Conservation (phyloP, 2,329 filamentous ascomycete genomes). For the Fusarium buharicum region DNA sequence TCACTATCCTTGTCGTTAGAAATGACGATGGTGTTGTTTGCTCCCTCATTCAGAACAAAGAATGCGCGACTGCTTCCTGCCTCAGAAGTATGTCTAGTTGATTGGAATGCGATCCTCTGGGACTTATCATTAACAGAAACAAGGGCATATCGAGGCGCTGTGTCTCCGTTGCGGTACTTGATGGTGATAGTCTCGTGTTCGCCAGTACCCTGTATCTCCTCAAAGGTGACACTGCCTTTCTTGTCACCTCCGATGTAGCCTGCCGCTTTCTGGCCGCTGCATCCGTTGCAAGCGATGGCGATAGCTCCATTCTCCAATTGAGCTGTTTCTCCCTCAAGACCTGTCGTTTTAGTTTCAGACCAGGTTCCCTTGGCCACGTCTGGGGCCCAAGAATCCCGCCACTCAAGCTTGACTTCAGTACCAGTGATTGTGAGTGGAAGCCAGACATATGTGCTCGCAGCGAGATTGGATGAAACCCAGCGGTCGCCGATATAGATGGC, state of each 20-base stretch:
- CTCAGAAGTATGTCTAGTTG: conserved; percentile 54
- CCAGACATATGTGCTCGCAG: conserved; percentile 72
- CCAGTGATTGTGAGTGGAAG: conserved; percentile 66
- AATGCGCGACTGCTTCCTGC: conserved; percentile 57
- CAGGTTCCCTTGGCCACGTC: conserved; percentile 57
- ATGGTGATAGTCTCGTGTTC: conserved; percentile 64
- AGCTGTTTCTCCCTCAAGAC: conserved; percentile 63
- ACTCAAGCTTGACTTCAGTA: conserved; percentile 60
- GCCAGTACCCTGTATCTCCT: conserved; percentile 55
- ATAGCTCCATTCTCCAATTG: conserved; percentile 58
- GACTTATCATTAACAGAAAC: conserved; percentile 66
- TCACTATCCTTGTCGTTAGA: conserved; percentile 53
- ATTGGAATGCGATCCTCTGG: conserved; percentile 65
- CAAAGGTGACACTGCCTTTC: conserved; percentile 60
- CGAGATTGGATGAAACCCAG: conserved; percentile 70
- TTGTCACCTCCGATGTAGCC: conserved; percentile 66
- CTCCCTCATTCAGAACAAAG: conserved; percentile 60
- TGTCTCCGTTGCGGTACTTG: conserved; percentile 67
- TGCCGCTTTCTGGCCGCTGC: conserved; percentile 60
- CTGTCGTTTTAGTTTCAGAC: conserved; percentile 57
- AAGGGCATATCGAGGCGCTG: conserved; percentile 60
- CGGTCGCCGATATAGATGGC: conserved; percentile 74
- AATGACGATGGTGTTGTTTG: conserved; percentile 60
- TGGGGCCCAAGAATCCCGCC: conserved; percentile 66
- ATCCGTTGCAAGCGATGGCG: conserved; percentile 60